phyloP scores from a whole-genome alignment of 148 eudicot genomes.

The Camellia lanceoleosa region DNA sequence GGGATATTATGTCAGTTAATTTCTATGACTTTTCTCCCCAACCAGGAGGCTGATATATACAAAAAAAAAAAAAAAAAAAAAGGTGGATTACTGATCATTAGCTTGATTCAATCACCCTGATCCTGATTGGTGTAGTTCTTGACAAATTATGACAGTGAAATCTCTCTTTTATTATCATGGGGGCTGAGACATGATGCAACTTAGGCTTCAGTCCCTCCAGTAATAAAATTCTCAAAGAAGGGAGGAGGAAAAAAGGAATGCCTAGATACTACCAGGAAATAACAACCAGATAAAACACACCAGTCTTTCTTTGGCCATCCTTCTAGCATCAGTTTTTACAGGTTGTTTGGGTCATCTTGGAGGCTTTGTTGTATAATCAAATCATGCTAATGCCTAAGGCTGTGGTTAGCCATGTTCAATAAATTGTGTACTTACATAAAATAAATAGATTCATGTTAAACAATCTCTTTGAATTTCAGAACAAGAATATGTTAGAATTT shows the following conservation, averaged over 20 bases:
- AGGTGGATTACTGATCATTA: background rate
- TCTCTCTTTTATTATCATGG: background rate
- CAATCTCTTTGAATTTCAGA: too few species aligned
- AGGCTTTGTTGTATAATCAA: too few species aligned
- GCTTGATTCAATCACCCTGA: background rate
- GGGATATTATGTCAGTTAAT: too few species aligned
- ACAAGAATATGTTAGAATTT: too few species aligned
- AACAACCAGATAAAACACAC: background rate
- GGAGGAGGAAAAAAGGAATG: background rate
- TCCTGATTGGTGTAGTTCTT: background rate
- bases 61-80: accelerated
- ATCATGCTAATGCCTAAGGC: too few species aligned
- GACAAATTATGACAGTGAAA: background rate
- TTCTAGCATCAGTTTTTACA: too few species aligned
- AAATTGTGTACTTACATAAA: too few species aligned
- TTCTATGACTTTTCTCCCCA: background rate
- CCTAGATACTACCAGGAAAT: background rate
- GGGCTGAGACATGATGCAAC: background rate
- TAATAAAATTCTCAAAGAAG: background rate
- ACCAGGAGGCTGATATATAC: background rate
- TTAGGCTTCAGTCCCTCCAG: background rate
- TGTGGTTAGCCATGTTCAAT: too few species aligned
- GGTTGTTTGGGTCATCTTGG: too few species aligned
- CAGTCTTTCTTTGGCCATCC: background rate
- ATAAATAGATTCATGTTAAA: too few species aligned